A percentile compares a stretch with the other conserved stretches of the same genome.
phyloP scores from a whole-genome alignment of 2,329 filamentous ascomycete species.

The Penicillium sp. region DNA sequence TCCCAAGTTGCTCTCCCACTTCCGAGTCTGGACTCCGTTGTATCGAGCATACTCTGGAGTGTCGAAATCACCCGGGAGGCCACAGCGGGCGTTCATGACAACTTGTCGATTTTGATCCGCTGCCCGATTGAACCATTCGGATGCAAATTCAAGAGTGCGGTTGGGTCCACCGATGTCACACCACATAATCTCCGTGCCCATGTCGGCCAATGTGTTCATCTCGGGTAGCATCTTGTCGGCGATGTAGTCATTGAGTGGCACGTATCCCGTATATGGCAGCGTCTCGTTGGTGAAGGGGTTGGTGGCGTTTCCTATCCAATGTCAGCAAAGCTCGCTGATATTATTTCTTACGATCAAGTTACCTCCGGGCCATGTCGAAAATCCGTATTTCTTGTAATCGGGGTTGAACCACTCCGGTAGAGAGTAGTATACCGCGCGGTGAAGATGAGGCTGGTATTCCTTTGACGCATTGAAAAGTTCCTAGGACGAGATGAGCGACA shows the following conservation, averaged over 20 bases:
- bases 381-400: slow-evolving; percentile 43
- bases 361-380: slow-evolving; percentile 33
- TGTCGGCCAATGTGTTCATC: slow-evolving; percentile 45
- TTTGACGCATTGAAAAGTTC: slow-evolving; percentile 47
- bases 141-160: slow-evolving; percentile 43
- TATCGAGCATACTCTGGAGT: slow-evolving; percentile 59
- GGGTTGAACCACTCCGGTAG: slow-evolving; percentile 51
- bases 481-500: slow-evolving; percentile 17
- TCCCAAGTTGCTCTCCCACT: slow-evolving; percentile 61
- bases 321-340: neutral
- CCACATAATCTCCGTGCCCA: slow-evolving; percentile 50
- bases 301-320: slow-evolving; percentile 36
- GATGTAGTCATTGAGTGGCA: slow-evolving; percentile 44
- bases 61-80: slow-evolving; percentile 57
- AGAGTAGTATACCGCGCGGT: slow-evolving; percentile 46
- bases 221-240: slow-evolving; percentile 44
- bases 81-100: slow-evolving; percentile 58
- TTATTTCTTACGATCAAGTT: neutral
- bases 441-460: slow-evolving; percentile 44
- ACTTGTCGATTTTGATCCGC: slow-evolving; percentile 48
- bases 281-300: slow-evolving; percentile 47
- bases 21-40: slow-evolving; percentile 50
- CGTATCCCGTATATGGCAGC: slow-evolving; percentile 46
- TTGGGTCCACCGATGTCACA: slow-evolving; percentile 49
- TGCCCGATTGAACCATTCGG: slow-evolving; percentile 44